Percentiles rank a stretch among this genome's conserved stretches.
Conservation (phyloP, 352 stramenopile species). For the Globisporangium nunn region DNA sequence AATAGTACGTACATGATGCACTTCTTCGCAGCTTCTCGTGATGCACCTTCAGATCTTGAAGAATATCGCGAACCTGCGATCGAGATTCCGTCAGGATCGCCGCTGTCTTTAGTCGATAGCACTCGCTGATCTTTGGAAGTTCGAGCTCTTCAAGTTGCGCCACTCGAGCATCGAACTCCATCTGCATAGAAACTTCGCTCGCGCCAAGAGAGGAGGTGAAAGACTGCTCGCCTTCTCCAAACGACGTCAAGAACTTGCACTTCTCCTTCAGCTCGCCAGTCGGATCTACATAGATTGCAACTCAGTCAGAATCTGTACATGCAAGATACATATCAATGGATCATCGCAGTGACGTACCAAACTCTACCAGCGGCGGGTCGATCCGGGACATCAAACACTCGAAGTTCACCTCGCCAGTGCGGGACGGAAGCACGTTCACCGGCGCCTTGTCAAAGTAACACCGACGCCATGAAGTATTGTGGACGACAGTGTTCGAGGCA, state of each 20-base stretch:
- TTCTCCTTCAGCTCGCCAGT: conserved; percentile 34
- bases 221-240: conserved; percentile 35
- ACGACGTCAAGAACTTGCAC: conserved; percentile 35
- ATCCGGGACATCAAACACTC: conserved; percentile 17
- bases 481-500: conserved; percentile 34
- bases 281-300: conserved; percentile 23
- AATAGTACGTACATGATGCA: conserved; percentile 10
- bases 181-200: conserved; percentile 20
- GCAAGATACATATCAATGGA: neutral
- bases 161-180: conserved; percentile 42
- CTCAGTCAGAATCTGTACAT: neutral
- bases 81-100: conserved; percentile 38
- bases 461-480: conserved; percentile 36
- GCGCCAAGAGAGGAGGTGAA: conserved; percentile 14
- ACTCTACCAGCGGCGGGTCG: conserved; percentile 29
- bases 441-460: conserved; percentile 31
- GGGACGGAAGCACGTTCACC: conserved; percentile 23
- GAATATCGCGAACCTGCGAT: conserved; percentile 21
- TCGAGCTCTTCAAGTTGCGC: conserved; percentile 30
- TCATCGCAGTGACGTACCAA: conserved; percentile 20
- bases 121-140: conserved; percentile 36
- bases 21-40: conserved; percentile 1
- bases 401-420: conserved; percentile 5
- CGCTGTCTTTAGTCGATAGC: conserved; percentile 42
- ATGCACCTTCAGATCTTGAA: conserved; percentile 16